These are phyloP conservation scores for Onygenales sp. DNA, from an alignment of 2,329 filamentous ascomycete species.

Conservation along the genomic window DNA sequence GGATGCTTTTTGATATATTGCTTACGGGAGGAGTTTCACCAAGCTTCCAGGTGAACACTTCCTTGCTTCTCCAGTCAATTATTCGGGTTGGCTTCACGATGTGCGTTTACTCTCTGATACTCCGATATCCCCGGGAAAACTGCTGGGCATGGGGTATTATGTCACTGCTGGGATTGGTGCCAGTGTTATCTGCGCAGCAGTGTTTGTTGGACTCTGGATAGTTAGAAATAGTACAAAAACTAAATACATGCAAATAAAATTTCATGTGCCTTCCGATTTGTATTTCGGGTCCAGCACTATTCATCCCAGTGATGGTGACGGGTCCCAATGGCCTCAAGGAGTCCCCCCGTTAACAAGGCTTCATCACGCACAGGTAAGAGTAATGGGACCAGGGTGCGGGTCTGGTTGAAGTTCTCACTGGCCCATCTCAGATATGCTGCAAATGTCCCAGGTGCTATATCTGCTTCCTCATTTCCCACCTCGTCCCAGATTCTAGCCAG, in stretches of 20 bases:
- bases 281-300: too few species aligned
- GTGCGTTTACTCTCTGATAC: background rate
- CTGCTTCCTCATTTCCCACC: slow-evolving; percentile 20
- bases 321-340: too few species aligned
- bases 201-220: background rate
- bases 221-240: too few species aligned
- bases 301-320: too few species aligned
- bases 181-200: background rate
- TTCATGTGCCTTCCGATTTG: too few species aligned
- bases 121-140: slow-evolving; percentile 2
- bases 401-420: slow-evolving; percentile 2
- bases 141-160: slow-evolving; percentile 1
- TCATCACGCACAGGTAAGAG: background rate
- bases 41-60: too few species aligned
- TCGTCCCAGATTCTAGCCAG: slow-evolving; percentile 26
- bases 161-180: slow-evolving; percentile 1
- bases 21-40: background rate
- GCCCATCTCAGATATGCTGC: slow-evolving; percentile 5
- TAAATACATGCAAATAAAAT: too few species aligned
- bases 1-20: background rate
- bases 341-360: too few species aligned
- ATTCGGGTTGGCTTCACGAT: background rate
- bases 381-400: background rate
- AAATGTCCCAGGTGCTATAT: slow-evolving; percentile 13
- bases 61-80: background rate